Conservation (phyloP, 768 basidiomycete species). For the Rubroboletus satanas region DNA sequence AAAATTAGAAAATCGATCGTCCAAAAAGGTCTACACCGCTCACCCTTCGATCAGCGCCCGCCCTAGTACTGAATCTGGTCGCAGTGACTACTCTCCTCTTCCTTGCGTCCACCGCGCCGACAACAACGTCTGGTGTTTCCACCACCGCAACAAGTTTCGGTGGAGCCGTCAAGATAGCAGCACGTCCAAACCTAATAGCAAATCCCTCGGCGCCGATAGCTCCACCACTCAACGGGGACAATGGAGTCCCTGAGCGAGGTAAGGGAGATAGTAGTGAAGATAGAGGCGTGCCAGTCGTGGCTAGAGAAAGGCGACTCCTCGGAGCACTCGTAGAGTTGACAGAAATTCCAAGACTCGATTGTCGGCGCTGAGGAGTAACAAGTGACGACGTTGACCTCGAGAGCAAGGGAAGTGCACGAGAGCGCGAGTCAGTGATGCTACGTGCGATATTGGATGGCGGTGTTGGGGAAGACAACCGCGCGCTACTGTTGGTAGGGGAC, state of each 20-base stretch:
- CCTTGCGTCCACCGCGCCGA: constrained; percentile 81
- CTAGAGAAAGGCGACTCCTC: constrained; percentile 44
- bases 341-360: constrained; percentile 32
- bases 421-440: constrained; percentile 29
- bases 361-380: constrained; percentile 39
- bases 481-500: constrained; percentile 25
- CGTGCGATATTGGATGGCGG: constrained; percentile 23
- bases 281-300: constrained; percentile 39
- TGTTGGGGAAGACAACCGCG: constrained; percentile 26
- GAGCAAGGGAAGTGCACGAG: constrained; percentile 49
- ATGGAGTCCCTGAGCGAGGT: constrained; percentile 33
- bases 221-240: constrained; percentile 24
- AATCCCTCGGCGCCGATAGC: constrained; percentile 34
- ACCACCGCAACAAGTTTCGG: constrained; percentile 79
- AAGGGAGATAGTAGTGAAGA: constrained; percentile 30
- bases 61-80: constrained; percentile 80
- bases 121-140: constrained; percentile 84
- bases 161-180: constrained; percentile 77
- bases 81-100: constrained; percentile 84
- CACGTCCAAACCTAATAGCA: constrained; percentile 56
- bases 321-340: constrained; percentile 32
- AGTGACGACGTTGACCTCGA: constrained; percentile 51
- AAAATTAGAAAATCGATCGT: not conserved
- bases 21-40: constrained; percentile 24
- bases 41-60: constrained; percentile 80